These are phyloP conservation scores for Gossypium turneri DNA, from an alignment of 345 rosid species.

Conservation along the genomic window DNA sequence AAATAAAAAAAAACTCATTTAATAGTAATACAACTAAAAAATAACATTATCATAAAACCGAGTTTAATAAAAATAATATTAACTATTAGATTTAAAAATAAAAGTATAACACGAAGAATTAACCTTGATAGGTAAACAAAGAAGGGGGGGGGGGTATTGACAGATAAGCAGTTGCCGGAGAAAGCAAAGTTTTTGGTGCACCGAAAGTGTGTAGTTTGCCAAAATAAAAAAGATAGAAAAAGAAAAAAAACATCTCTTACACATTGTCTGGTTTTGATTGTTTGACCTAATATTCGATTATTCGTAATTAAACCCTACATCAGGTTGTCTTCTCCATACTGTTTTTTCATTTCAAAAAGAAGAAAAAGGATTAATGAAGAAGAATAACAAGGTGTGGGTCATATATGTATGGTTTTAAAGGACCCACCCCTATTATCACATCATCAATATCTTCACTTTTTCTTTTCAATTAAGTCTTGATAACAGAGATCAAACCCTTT, in stretches of 20 bases:
- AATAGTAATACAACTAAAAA: no score
- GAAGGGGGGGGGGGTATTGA: not conserved
- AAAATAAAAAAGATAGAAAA: not conserved
- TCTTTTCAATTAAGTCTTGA: not conserved
- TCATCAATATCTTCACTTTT: not conserved
- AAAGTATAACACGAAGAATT: no score
- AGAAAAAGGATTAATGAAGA: not conserved
- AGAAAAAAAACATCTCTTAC: not conserved
- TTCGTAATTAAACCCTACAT: no score
- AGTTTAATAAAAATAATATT: no score
- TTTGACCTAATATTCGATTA: not conserved
- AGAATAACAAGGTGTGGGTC: not conserved
- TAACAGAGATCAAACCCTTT: not conserved
- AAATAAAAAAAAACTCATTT: no score
- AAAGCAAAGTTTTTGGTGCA: not conserved
- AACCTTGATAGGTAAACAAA: no score
- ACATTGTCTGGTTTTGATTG: not conserved
- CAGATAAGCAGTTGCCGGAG: not conserved
- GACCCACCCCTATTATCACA: not conserved
- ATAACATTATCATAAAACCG: no score
- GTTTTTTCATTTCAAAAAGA: no score
- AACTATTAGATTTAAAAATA: no score
- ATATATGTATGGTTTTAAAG: not conserved
- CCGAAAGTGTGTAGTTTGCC: slow-evolving; percentile 17
- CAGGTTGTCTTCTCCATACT: no score